phyloP scores from a whole-genome alignment of 2,329 filamentous ascomycete genomes.

The Alternaria arborescens region DNA sequence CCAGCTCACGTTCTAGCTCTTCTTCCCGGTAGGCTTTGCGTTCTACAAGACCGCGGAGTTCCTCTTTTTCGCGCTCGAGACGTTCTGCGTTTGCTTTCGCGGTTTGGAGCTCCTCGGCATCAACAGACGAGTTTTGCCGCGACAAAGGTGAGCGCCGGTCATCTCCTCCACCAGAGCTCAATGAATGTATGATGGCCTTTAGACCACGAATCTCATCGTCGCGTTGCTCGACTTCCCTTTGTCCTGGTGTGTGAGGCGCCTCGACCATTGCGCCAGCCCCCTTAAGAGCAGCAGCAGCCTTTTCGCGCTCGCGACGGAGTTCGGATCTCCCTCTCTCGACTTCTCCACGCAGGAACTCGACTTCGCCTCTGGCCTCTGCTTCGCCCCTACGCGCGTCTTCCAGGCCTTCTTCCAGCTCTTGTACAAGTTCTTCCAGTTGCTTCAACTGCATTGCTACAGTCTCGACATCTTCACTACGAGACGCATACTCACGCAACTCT shows the following conservation, averaged over 20 bases:
- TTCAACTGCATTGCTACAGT: slow-evolving; percentile 90
- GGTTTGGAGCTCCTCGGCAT: slow-evolving; percentile 61
- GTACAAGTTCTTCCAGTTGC: slow-evolving; percentile 93
- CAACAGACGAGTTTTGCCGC: slow-evolving; percentile 38
- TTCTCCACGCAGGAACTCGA: slow-evolving; percentile 93
- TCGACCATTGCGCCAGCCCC: slow-evolving; percentile 60
- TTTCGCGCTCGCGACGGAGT: slow-evolving; percentile 86
- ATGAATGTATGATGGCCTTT: slow-evolving; percentile 96
- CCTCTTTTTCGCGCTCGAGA: slow-evolving; percentile 80
- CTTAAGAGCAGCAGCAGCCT: slow-evolving; percentile 70
- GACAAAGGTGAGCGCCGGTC: slow-evolving; percentile 46
- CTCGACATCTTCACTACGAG: slow-evolving; percentile 87
- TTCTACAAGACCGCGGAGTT: slow-evolving; percentile 77
- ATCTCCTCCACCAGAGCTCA: slow-evolving; percentile 75
- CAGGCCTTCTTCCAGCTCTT: slow-evolving; percentile 94
- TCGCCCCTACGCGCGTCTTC: slow-evolving; percentile 95
- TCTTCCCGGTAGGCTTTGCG: slow-evolving; percentile 78
- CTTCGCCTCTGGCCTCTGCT: slow-evolving; percentile 92
- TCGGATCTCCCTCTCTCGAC: slow-evolving; percentile 91
- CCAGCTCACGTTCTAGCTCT: slow-evolving; percentile 84
- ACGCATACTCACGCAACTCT: slow-evolving; percentile 83
- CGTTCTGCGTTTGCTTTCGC: slow-evolving; percentile 71
- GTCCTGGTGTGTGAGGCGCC: slow-evolving; percentile 51
- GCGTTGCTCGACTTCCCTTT: slow-evolving; percentile 87
- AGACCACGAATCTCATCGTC: slow-evolving; percentile 97